A percentile compares a stretch with the other conserved stretches of the same genome.
Evolutionary conservation across 176 grass and related monocot genomes (phyloP).

Genomic region (Lolium rigidum): DNA sequence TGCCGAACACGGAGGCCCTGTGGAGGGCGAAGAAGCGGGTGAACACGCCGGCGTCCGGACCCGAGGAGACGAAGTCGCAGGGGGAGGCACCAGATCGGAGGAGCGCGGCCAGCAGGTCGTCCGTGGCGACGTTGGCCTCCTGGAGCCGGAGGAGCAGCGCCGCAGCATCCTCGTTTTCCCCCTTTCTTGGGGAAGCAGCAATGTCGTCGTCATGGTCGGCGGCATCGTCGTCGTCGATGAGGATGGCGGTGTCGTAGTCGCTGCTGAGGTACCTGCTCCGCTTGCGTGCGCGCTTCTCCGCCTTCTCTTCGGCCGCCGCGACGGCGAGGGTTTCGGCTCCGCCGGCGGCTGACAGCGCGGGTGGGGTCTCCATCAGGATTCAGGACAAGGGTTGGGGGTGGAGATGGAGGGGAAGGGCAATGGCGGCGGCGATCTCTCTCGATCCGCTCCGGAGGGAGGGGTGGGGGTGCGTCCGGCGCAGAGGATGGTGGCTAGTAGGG

Average conservation of each 20-base stretch:
- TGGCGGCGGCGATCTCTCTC: not conserved
- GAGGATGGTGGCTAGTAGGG: not conserved
- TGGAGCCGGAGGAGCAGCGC: constrained; percentile 20
- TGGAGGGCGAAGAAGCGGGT: constrained; percentile 34
- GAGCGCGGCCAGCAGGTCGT: constrained; percentile 43
- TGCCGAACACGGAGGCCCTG: not conserved
- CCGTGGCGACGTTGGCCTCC: not conserved
- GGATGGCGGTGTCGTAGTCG: not conserved
- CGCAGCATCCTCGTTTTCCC: not conserved
- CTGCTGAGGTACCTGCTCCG: constrained; percentile 78
- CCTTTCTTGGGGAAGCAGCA: not conserved
- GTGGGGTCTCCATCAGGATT: not conserved
- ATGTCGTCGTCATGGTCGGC: not conserved
- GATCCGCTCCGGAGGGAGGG: not conserved
- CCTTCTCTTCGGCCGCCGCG: not conserved
- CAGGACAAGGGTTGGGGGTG: not conserved
- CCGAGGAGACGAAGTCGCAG: not conserved
- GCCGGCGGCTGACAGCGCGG: not conserved
- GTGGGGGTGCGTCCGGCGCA: not conserved
- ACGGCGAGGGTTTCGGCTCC: not conserved
- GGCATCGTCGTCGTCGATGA: not conserved
- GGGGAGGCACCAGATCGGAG: not conserved
- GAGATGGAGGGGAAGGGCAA: not conserved
- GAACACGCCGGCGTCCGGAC: not conserved
- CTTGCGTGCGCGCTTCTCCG: constrained; percentile 66